Evolutionary conservation across 2,329 filamentous ascomycete genomes (phyloP).

Genomic region (Pestalotiopsis sp.): DNA sequence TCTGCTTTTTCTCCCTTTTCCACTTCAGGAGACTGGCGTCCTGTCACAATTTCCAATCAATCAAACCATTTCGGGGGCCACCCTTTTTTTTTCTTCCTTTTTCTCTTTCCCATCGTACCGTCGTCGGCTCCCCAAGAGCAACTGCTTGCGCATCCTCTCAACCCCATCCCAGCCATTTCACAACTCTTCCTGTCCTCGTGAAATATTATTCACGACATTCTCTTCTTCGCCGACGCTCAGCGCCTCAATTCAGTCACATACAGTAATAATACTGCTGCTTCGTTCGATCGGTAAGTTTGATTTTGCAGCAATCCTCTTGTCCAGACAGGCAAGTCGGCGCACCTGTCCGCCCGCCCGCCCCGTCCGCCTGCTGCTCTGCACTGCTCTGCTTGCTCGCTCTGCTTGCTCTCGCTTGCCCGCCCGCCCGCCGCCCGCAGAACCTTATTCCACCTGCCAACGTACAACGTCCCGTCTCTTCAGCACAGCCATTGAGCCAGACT

Average conservation of each 20-base stretch:
- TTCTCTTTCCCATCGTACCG: slow-evolving; percentile 25
- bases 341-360: not conserved
- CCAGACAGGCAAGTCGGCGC: not conserved
- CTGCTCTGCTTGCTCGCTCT: not conserved
- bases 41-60: slow-evolving; percentile 29
- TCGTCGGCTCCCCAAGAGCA: slow-evolving; percentile 7
- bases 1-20: slow-evolving; percentile 10
- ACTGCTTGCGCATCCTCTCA: slow-evolving; percentile 8
- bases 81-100: slow-evolving; percentile 33
- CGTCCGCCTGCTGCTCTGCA: not conserved
- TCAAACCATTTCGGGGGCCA: slow-evolving; percentile 16
- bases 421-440: not conserved
- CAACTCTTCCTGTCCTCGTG: not conserved
- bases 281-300: slow-evolving; percentile 6
- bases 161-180: slow-evolving; percentile 20
- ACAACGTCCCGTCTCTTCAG: slow-evolving; percentile 5
- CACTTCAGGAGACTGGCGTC: slow-evolving; percentile 19
- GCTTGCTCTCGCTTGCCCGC: not conserved
- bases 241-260: not conserved
- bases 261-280: slow-evolving; percentile 4
- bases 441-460: slow-evolving; percentile 5
- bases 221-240: slow-evolving; percentile 2
- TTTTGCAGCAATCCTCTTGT: not conserved
- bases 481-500: not conserved
- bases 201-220: not conserved